Percentiles rank a stretch among this genome's conserved stretches.
Evolutionary conservation across 176 grass and related monocot species (phyloP).

Genomic region (Echinochloa phyllopogon): DNA sequence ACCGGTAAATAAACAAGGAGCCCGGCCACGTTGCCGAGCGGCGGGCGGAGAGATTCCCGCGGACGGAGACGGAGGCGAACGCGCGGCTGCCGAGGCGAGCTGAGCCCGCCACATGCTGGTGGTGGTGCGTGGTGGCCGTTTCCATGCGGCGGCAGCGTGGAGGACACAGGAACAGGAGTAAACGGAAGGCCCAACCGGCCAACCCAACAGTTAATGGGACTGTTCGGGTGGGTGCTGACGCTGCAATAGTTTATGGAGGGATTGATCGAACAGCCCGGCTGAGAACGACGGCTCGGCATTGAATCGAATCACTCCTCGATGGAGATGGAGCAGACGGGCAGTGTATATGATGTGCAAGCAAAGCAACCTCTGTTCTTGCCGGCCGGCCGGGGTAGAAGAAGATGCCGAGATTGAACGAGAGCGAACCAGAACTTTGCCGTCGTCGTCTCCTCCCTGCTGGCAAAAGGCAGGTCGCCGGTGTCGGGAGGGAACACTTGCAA

Average conservation of each 20-base stretch:
- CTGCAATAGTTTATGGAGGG: background rate
- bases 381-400: background rate
- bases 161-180: background rate
- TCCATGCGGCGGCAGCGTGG: background rate
- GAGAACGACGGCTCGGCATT: slow-evolving; percentile 37
- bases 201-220: slow-evolving; percentile 1
- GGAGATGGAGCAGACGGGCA: background rate
- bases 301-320: background rate
- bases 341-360: background rate
- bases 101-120: slow-evolving; percentile 23
- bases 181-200: background rate
- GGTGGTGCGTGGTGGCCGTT: background rate
- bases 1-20: background rate
- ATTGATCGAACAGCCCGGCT: background rate
- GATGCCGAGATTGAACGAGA: background rate
- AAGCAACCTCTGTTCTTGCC: background rate
- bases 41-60: slow-evolving; percentile 32
- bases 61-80: background rate
- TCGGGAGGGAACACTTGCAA: background rate
- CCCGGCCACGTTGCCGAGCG: slow-evolving; percentile 19
- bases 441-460: background rate
- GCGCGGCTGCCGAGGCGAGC: slow-evolving; percentile 26
- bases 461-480: background rate
- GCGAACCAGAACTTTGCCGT: background rate
- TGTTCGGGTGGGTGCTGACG: slow-evolving; percentile 14